Base-by-base conservation (phyloP, 2,329 filamentous ascomycete species). In the Penicillium sp. region DNA sequence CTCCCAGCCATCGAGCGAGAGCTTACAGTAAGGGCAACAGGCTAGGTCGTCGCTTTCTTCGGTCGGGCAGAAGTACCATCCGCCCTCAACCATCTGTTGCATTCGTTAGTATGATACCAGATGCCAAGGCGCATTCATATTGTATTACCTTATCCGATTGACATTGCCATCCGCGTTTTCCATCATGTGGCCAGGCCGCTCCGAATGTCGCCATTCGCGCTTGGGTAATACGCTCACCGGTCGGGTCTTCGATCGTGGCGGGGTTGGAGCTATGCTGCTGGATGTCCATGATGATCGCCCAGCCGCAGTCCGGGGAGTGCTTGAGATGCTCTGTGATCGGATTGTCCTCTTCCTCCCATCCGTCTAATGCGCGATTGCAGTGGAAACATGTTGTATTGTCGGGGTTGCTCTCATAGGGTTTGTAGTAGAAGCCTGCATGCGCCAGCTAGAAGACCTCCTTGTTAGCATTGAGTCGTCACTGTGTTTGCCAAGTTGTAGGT, bases 1-100 rank as follows among this genome's bases (percentile, higher is more conserved):
- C 66, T 97, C 93, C 93, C 95, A 98, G 6, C 90, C 90, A 68
- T 97, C 92, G 9, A 98, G 79, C 9, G 87, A 89, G 13, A 97
- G 74, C 49, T 87, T 83, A 73, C 93, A 98, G 72, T 97, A 96
- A 25, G 88, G 80, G 67, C 93, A 98, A 9, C 87, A 93, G 8
- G 89, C 88, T 73, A 92, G 88, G 68, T 98, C 93, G 57, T 93
- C 86, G 10, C 84, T 89, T 38, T 92, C 89, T 38, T 81, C 74
- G 5, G 83, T 88, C 0, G 93, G 91, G 23, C 90, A 95, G 71
- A 91, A 96, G 66, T 87, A 90, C 91, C 92, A 98, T 9, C 93
- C 93, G 25, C 89, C 88, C 57, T 92, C 88, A 29, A 89, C 89
- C 75, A 97, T 84, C 84, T 93, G 61, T 47, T 46, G 42, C 33